These are phyloP conservation scores for Apophysomyces variabilis DNA, from an alignment of 371 early-diverging fungal species.

Conservation along the genomic window DNA sequence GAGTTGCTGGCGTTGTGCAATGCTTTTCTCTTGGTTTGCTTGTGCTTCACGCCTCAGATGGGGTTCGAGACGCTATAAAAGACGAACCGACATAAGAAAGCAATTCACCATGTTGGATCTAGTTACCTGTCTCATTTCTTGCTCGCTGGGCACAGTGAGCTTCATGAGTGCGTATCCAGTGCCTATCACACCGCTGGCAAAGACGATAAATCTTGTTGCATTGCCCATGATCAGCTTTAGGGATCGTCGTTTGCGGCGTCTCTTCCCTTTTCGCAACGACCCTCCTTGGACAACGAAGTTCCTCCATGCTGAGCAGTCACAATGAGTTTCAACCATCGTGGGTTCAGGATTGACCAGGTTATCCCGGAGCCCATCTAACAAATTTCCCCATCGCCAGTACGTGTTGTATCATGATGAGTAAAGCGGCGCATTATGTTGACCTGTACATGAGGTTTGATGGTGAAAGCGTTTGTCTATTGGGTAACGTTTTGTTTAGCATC, in stretches of 20 bases:
- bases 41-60: slow-evolving; percentile 30
- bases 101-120: not conserved
- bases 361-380: too few species aligned
- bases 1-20: slow-evolving; percentile 31
- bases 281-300: too few species aligned
- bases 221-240: slow-evolving; percentile 32
- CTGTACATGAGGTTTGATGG: too few species aligned
- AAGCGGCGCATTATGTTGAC: too few species aligned
- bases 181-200: slow-evolving; percentile 45
- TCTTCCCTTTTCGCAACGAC: not conserved
- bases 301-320: too few species aligned
- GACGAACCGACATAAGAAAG: not conserved
- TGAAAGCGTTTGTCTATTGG: too few species aligned
- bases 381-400: too few species aligned
- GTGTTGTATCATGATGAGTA: too few species aligned
- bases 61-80: slow-evolving; percentile 4
- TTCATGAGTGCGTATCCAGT: slow-evolving; percentile 52
- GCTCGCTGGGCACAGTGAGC: slow-evolving; percentile 53
- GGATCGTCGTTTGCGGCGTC: not conserved
- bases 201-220: slow-evolving; percentile 42
- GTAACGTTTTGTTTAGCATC: too few species aligned
- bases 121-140: slow-evolving; percentile 44
- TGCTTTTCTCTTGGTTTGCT: slow-evolving; percentile 32
- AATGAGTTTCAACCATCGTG: too few species aligned
- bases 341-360: too few species aligned